Percentiles rank a stretch among this genome's conserved stretches.
These are phyloP conservation scores for Basipetospora chlamydospora DNA, from an alignment of 2,329 filamentous ascomycete species.

Conservation along the genomic window DNA sequence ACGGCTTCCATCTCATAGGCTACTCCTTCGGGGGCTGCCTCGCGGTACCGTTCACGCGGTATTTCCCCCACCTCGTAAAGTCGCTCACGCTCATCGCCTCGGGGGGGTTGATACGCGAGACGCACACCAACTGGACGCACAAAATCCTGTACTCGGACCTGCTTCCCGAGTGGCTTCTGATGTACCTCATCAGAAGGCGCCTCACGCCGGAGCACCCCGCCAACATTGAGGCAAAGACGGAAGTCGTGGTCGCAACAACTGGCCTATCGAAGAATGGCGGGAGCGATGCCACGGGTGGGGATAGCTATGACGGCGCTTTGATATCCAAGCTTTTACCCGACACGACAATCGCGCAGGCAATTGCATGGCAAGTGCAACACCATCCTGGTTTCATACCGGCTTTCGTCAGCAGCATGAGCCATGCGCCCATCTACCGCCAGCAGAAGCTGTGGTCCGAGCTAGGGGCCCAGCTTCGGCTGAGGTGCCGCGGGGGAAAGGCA, in stretches of 20 bases:
- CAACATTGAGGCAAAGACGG: no score
- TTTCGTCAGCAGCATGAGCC: conserved; percentile 55
- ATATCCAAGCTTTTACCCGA: conserved; percentile 36
- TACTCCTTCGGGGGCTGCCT: conserved; percentile 73
- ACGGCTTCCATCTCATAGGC: conserved; percentile 56
- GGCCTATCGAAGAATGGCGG: conserved; percentile 15
- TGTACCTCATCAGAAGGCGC: conserved; percentile 34
- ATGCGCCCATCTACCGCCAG: conserved; percentile 54
- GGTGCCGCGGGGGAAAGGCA: conserved; percentile 13
- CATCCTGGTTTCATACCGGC: conserved; percentile 55
- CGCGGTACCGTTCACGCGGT: conserved; percentile 51
- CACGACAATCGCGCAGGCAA: conserved; percentile 45
- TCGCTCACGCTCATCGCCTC: conserved; percentile 54
- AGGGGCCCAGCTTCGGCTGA: conserved; percentile 31
- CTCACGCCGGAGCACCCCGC: conserved; percentile 22
- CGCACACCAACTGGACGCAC: conserved; percentile 45
- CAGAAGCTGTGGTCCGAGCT: conserved; percentile 45
- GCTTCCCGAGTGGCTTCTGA: conserved; percentile 44
- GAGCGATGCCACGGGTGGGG: conserved; percentile 20
- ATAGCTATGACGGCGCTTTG: conserved; percentile 27
- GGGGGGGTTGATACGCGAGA: conserved; percentile 50
- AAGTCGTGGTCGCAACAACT: conserved; percentile 17
- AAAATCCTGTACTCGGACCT: conserved; percentile 47
- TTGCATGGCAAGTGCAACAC: conserved; percentile 53
- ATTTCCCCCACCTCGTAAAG: conserved; percentile 49